Percentiles rank a stretch among this genome's conserved stretches.
Evolutionary conservation across 208 protist species (phyloP).

Genomic region (Phytomonas sp.): DNA sequence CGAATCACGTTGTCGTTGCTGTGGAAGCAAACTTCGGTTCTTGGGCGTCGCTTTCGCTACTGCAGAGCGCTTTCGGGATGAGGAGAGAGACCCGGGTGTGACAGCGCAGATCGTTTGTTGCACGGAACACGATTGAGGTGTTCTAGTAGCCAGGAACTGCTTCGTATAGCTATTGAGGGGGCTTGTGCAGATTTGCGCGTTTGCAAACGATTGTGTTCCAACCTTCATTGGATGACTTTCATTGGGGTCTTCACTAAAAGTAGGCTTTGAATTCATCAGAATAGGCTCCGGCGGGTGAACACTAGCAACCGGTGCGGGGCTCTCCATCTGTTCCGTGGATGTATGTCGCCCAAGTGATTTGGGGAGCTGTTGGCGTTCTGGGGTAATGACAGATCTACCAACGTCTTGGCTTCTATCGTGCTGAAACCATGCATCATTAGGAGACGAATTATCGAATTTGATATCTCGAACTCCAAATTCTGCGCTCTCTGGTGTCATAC

Average conservation of each 20-base stretch:
- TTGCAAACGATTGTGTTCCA: background rate
- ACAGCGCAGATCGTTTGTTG: background rate
- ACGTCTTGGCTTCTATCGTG: background rate
- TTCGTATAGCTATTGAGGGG: background rate
- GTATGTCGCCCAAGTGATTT: background rate
- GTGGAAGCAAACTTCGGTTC: background rate
- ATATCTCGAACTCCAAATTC: background rate
- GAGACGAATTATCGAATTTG: background rate
- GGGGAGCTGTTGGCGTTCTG: background rate
- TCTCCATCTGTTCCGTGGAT: background rate
- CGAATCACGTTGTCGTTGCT: conserved; percentile 8
- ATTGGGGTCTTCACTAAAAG: background rate
- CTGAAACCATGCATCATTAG: background rate
- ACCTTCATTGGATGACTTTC: background rate
- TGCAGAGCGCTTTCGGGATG: background rate
- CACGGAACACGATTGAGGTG: background rate
- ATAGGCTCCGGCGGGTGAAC: background rate
- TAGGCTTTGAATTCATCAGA: background rate
- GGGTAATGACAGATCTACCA: background rate
- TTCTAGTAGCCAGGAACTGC: background rate
- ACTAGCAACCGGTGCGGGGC: background rate
- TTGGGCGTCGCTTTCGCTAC: background rate
- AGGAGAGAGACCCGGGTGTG: background rate
- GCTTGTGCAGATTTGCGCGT: background rate
- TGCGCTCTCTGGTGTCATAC: background rate